phyloP scores from a whole-genome alignment of 139 green algal species.

The Edaphochlamys debaryana region DNA sequence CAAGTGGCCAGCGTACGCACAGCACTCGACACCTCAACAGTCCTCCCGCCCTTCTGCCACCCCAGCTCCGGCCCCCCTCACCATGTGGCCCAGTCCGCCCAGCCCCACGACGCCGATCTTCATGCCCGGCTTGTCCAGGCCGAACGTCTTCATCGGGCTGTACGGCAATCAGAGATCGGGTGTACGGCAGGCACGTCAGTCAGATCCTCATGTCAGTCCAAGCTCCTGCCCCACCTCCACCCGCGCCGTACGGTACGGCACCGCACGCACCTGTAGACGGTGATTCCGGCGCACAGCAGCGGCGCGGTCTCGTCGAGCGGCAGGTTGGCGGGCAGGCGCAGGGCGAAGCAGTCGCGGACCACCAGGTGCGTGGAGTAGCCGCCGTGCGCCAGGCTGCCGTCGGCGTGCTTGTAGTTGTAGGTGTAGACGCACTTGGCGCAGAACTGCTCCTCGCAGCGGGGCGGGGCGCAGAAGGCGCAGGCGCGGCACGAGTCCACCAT shows the following conservation, averaged over 20 bases:
- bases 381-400: slow-evolving; percentile 63
- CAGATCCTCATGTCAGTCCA: too few species aligned
- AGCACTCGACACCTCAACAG: neutral
- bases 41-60: neutral
- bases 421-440: slow-evolving; percentile 64
- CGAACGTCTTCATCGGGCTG: slow-evolving; percentile 74
- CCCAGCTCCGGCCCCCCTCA: neutral
- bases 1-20: too few species aligned
- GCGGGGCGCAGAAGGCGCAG: slow-evolving; percentile 45
- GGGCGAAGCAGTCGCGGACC: slow-evolving; percentile 60
- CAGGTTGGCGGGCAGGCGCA: slow-evolving; percentile 72
- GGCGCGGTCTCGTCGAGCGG: slow-evolving; percentile 69
- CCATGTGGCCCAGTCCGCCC: slow-evolving; percentile 73
- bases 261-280: slow-evolving; percentile 56
- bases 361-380: slow-evolving; percentile 82
- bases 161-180: neutral
- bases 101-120: slow-evolving; percentile 80
- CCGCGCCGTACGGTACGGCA: too few species aligned
- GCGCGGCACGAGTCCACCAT: slow-evolving; percentile 77
- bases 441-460: slow-evolving; percentile 56
- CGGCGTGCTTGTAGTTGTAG: slow-evolving; percentile 73
- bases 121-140: slow-evolving; percentile 80
- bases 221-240: too few species aligned
- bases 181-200: too few species aligned
- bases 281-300: slow-evolving; percentile 89